Evolutionary conservation across 352 stramenopile species (phyloP).

Genomic region (Pythium phragmitis): DNA sequence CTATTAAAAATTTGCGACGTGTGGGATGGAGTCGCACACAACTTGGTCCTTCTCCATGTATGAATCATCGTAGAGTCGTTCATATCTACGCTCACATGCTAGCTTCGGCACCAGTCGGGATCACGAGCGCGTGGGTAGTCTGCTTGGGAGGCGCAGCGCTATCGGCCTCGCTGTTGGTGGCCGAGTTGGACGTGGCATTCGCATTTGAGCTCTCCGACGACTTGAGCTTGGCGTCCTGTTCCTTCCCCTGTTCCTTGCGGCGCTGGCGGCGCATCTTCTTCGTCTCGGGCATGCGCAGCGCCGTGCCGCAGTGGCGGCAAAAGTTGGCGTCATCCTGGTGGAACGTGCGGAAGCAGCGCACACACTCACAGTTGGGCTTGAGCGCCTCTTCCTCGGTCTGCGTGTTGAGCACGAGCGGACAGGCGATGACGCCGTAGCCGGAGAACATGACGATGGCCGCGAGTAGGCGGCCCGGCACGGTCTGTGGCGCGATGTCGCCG

Average conservation of each 20-base stretch:
- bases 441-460: constrained; percentile 86
- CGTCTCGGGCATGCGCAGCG: constrained; percentile 36
- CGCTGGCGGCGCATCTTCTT: constrained; percentile 21
- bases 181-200: background rate
- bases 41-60: too few species aligned
- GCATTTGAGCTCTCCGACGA: constrained; percentile 4
- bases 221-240: constrained; percentile 13
- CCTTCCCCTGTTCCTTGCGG: constrained; percentile 20
- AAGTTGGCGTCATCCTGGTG: constrained; percentile 81
- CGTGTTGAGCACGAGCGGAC: constrained; percentile 67
- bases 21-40: background rate
- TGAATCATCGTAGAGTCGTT: too few species aligned
- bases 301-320: constrained; percentile 63
- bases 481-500: constrained; percentile 82
- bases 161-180: constrained; percentile 1
- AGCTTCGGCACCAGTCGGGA: constrained; percentile 9
- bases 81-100: constrained; percentile 7
- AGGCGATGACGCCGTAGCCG: constrained; percentile 85
- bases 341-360: constrained; percentile 65
- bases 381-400: constrained; percentile 40
- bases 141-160: background rate
- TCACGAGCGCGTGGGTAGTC: background rate
- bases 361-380: constrained; percentile 55
- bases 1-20: background rate
- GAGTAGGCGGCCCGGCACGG: constrained; percentile 74